Evolutionary conservation across 495 filamentous ascomycete species (phyloP), one percentile per base, ranked within the genome.

Genomic region (Penicillium odoratum): DNA sequence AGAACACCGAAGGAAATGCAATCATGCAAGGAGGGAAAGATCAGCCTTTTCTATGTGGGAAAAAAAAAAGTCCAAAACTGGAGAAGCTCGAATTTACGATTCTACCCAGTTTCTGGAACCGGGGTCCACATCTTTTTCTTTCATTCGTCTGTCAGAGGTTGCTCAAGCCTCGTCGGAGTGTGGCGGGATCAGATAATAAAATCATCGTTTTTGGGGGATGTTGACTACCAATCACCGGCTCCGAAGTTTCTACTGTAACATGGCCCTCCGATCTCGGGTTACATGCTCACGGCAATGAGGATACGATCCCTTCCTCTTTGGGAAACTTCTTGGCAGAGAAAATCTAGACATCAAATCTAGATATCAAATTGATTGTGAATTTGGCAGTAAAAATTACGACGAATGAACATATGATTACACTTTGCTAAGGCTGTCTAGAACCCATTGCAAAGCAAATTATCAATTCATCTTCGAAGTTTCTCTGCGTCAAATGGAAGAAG

Each of bases 111-210:
- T 46, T 26, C 10, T 55, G 40, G 43, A 25, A 7, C 13, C 2
- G 28, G 52, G 8, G 28, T 47, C 52, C 52, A 55, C 52, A 30
- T 28, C 52, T 11, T 16, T 7, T 8, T 15, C 25, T 46, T 47
- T 55, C 6, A 55, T 47, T 55, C 42, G 52, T n/a, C 38, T 42
- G 25, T 42, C 6, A 26, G 21, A 15, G 13, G 21, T 21, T 6
- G 38, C 18, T 6, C 34, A 34, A 43, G 25, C 8, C 51, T 26
- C 21, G 28, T 21, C 40, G 25, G 40, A 42, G 40, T 21, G n/a
- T 55, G 52, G 42, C 52, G 52, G 52, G 52, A 55, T 55, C 52
- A 55, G 52, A 55, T 55, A 55, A 55, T 55, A 26, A 36, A 55
- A 42, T 15, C 34, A 29, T 11, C 3, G n/a, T 38, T 31, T 36